Evolutionary conservation across 331 rosid species (phyloP), one percentile per base, ranked within the genome.

Genomic region (Quercus phellos): DNA sequence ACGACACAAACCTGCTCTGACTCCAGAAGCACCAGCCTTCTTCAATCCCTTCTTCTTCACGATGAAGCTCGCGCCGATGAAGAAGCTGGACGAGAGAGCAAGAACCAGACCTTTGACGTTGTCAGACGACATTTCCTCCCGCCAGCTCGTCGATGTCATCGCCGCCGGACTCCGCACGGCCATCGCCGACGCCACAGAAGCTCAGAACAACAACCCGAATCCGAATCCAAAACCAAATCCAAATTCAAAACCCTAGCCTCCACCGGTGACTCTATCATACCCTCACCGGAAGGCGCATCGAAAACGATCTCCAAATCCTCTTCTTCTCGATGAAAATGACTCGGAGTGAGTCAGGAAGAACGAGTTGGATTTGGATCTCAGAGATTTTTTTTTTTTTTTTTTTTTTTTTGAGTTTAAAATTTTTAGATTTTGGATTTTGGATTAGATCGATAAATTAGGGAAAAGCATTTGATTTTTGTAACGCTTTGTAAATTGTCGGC

Each of bases 11-110:
- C 98, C 98, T 77, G 98, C 98, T 76, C 98, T 85, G 83, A 90
- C 35, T 81, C 98, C 98, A 74, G 93, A 85, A 34, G 97, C 90
- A 22, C 96, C 98, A 1, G 98, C 98, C 73, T 88, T 90, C 90
- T 94, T 94, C 87, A 94, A 82, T n/a, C 98, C 98, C 84, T 94
- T 94, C 78, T 94, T 94, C 83, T 94, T 94, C 34, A 94, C 94
- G 76, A 94, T 94, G 84, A 94, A 94, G 74, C 97, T 92, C 4
- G 90, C 96, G 18, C 98, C 98, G 63, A 94, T 94, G 82, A 94
- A 94, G 73, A 94, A 50, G 77, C 98, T 94, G 0, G 98, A 94
- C 0, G 98, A 95, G 27, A 90, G 84, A 64, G 93, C 98, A 16
- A 94, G 97, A 19, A 85, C 68, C 10, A 94, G 75, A n/a, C 98